Percentiles rank a stretch among this genome's conserved stretches.
These are phyloP conservation scores for Choiromyces venosus DNA, from an alignment of 495 filamentous ascomycete genomes.

Conservation along the genomic window DNA sequence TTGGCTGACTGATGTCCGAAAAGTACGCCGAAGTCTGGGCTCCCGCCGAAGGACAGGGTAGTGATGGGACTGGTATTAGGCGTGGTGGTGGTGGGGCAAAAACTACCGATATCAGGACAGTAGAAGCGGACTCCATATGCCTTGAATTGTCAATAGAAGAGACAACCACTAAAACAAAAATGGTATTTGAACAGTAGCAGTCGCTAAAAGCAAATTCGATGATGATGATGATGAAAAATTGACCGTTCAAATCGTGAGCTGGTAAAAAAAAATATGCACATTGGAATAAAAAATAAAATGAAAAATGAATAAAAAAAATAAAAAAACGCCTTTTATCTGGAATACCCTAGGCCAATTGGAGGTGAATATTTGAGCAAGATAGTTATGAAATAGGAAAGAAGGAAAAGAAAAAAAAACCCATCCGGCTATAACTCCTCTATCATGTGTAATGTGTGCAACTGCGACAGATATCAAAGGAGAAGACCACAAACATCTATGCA, in stretches of 20 bases:
- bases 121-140: constrained; percentile 32
- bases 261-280: not conserved
- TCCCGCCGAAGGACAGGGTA: constrained; percentile 24
- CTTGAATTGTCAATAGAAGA: constrained; percentile 40
- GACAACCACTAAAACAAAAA: constrained; percentile 32
- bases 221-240: not conserved
- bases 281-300: constrained; percentile 9
- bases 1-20: constrained; percentile 9
- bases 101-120: constrained; percentile 28
- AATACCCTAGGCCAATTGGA: not conserved
- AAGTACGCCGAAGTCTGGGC: constrained; percentile 32
- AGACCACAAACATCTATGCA: constrained; percentile 13
- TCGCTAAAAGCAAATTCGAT: no score
- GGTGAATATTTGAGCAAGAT: not conserved
- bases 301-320: constrained; percentile 5
- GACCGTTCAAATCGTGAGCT: constrained; percentile 2
- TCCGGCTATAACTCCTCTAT: not conserved
- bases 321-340: constrained; percentile 22
- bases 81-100: constrained; percentile 20
- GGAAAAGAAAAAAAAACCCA: constrained; percentile 15
- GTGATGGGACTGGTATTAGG: not conserved
- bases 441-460: constrained; percentile 28
- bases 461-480: constrained; percentile 16
- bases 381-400: not conserved
- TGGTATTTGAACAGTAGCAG: constrained; percentile 14